phyloP scores from a whole-genome alignment of 495 filamentous ascomycete genomes.

The Evernia prunastri region DNA sequence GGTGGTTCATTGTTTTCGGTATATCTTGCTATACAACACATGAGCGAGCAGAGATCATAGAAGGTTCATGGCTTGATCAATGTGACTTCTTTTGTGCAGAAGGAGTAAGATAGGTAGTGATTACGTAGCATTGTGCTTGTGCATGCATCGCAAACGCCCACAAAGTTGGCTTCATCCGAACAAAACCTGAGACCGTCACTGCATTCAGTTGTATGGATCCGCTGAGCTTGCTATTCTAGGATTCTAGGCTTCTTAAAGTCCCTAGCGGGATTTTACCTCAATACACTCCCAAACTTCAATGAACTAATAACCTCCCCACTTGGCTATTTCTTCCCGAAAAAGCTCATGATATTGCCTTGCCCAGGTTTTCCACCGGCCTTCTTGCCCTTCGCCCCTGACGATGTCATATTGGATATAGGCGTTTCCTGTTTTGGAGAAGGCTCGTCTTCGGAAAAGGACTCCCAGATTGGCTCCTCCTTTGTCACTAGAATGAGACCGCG shows the following conservation, averaged over 20 bases:
- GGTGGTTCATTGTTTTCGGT: not conserved
- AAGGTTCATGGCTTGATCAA: not conserved
- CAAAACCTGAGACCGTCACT: not conserved
- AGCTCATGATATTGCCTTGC: constrained; percentile 90
- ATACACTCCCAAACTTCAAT: not conserved
- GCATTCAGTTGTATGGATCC: not conserved
- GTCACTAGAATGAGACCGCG: constrained; percentile 57
- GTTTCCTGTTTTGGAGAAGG: constrained; percentile 59
- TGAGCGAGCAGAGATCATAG: not conserved
- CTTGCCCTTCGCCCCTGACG: constrained; percentile 25
- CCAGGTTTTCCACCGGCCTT: constrained; percentile 61
- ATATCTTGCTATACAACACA: not conserved
- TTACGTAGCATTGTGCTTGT: not conserved
- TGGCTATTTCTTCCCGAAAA: constrained; percentile 76
- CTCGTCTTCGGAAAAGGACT: constrained; percentile 92
- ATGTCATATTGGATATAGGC: constrained; percentile 29
- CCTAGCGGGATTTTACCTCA: not conserved
- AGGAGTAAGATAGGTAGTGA: not conserved
- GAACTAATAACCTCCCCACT: not conserved
- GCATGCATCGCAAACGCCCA: not conserved
- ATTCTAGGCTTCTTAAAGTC: too few species aligned
- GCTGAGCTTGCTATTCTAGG: not conserved
- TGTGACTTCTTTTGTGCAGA: not conserved
- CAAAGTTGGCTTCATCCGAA: not conserved
- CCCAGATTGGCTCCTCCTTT: constrained; percentile 80